Base-by-base conservation (phyloP, 2,329 filamentous ascomycete genomes). In the Alternaria gaisen region DNA sequence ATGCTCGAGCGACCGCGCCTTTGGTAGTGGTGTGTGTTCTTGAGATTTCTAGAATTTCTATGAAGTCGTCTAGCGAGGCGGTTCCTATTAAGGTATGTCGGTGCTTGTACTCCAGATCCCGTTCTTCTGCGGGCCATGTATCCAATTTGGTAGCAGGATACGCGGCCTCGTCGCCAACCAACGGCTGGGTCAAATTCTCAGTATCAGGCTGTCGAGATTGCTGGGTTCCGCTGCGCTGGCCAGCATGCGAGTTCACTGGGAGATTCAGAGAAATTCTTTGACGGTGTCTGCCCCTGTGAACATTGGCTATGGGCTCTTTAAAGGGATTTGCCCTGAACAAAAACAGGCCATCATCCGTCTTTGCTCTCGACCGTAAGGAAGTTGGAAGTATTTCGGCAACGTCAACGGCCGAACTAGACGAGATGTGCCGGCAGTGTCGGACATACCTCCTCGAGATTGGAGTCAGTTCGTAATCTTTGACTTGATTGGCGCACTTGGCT, bases 21-120 rank as follows among this genome's bases (percentile, higher is more conserved):
- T 56, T 66, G 1, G 61, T 65, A 7, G 65, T 68, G 7, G n/a
- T 60, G 38, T 63, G 43, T 3, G 48, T 24, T 1, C 60, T 11
- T 1, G 62, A 56, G 9, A 67, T 47, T 5, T 74, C 70, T 1
- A 76, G 64, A 9, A 59, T 11, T 7, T 68, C 63, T 22, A 76
- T 63, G 26, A 73, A 73, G 44, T 67, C 59, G 42, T 74, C 65
- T 0, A 76, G 60, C 0, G 72, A 76, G 5, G 67, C 69, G 2
- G 72, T 72, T 8, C 73, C 73, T n/a, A 76, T 62, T 41, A 74
- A 76, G 2, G 62, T 75, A 47, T 73, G 72, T n/a, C 72, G 73
- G 34, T 74, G 66, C 34, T 73, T 68, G 60, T 75, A 75, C 41
- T 73, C 68, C 3, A 73, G 59, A 16, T 74, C 72, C 11, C 59